Evolutionary conservation across 768 basidiomycete species (phyloP), one percentile per base, ranked within the genome.

Genomic region (Pseudohyphozyma bogoriensis): DNA sequence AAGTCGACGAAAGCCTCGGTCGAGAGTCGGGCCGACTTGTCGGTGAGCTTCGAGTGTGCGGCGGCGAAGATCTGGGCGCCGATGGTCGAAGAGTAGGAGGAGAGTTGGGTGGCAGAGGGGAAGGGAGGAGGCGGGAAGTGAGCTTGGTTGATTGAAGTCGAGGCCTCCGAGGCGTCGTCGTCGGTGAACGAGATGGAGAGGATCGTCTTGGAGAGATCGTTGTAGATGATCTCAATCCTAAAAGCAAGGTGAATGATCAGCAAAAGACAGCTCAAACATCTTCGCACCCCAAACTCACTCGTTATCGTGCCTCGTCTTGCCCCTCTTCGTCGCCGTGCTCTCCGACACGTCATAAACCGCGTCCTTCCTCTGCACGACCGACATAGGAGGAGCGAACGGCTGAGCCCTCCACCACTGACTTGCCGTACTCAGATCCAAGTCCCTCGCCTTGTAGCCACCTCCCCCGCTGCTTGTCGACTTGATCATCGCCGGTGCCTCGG

Each of bases 61-160:
- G 65, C 65, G 20, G 65, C 65, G 37, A 63, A 67, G 15, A 67
- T n/a, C 33, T 67, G 66, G 0, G 66, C 59, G 24, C 66, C 66
- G 59, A 67, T 35, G 16, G 65, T 42, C 29, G 18, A 11, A 18
- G 54, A 55, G 39, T 40, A 42, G 18, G 28, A n/a, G 20, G 24
- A 29, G 24, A 55, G 54, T 29, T 42, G 50, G 2, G 60, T 36
- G 10, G 51, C 40, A 11, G 59, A 32, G n/a, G 56, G 53, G 35
- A 35, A 33, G 10, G 22, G 26, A 15, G 56, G 56, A 20, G 56
- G 56, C 10, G 56, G 24, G 24, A 46, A 55, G 29, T 64, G 59
- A 16, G 51, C 31, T 39, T 64, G 63, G 44, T 58, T 42, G 39
- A 60, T 28, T 9, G 59, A 53, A 2, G 59, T 60, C 24, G 55